phyloP scores from a whole-genome alignment of 208 protist species.

The Strigomonas culicis region DNA sequence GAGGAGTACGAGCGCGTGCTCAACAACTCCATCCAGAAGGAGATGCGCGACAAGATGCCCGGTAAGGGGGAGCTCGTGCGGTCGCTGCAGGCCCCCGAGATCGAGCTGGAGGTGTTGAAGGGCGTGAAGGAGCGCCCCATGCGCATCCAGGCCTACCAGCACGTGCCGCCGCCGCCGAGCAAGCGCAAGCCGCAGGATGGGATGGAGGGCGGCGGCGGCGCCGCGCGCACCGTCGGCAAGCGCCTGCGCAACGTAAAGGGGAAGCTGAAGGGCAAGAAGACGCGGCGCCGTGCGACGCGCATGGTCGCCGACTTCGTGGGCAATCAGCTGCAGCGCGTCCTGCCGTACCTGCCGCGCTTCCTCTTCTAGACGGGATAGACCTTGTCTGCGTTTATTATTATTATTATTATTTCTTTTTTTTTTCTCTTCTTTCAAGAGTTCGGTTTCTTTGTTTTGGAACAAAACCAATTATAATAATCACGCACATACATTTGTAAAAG shows the following conservation, averaged over 20 bases:
- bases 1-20: conserved; percentile 69
- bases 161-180: conserved; percentile 54
- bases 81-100: conserved; percentile 45
- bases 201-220: conserved; percentile 8
- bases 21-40: conserved; percentile 72
- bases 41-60: conserved; percentile 45
- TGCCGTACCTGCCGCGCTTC: conserved; percentile 49
- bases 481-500: not conserved
- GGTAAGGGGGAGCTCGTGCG: conserved; percentile 44
- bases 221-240: conserved; percentile 28
- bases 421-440: not conserved
- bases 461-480: no score
- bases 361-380: conserved; percentile 30
- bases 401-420: not conserved
- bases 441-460: no score
- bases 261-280: conserved; percentile 21
- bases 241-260: conserved; percentile 29
- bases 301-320: conserved; percentile 59
- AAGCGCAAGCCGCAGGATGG: conserved; percentile 28
- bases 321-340: conserved; percentile 33
- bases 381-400: not conserved
- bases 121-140: conserved; percentile 22
- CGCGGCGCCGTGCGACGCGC: conserved; percentile 22
- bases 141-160: conserved; percentile 56
- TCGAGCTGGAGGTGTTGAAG: conserved; percentile 53